Evolutionary conservation across 495 filamentous ascomycete species (phyloP).

Genomic region (Penicillium samsonianum): DNA sequence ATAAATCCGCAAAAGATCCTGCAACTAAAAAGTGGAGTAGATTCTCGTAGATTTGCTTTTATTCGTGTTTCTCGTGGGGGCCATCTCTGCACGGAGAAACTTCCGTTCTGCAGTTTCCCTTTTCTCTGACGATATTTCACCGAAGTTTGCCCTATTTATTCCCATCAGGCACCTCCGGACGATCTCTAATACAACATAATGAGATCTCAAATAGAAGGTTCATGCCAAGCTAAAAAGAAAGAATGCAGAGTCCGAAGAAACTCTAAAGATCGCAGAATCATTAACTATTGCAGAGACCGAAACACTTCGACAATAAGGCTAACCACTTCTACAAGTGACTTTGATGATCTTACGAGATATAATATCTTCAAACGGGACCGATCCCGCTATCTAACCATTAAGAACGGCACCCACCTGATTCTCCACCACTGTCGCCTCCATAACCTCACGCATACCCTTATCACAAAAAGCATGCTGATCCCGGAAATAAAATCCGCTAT

Average conservation of each 20-base stretch:
- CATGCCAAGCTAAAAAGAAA: too few relatives aligned
- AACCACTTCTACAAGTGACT: background rate
- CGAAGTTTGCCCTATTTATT: background rate
- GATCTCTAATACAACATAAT: too few relatives aligned
- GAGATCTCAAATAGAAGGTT: too few relatives aligned
- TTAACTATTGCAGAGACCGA: background rate
- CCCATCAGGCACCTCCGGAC: background rate
- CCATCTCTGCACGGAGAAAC: background rate
- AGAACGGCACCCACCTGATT: conserved; percentile 27
- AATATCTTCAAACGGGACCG: background rate
- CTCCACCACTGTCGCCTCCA: conserved; percentile 27
- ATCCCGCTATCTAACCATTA: background rate
- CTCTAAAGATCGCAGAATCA: background rate
- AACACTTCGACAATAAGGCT: background rate
- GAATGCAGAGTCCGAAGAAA: background rate
- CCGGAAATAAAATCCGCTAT: conserved; percentile 21
- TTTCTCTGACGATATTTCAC: background rate
- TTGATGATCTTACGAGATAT: background rate
- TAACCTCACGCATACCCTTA: conserved; percentile 26
- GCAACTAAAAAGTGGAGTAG: background rate
- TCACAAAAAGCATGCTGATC: conserved; percentile 27
- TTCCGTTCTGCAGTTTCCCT: background rate
- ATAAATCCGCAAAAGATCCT: background rate
- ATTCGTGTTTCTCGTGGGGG: background rate
- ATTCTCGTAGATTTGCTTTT: background rate